Evolutionary conservation across 495 filamentous ascomycete genomes (phyloP).

Genomic region (Usnea hakonensis): DNA sequence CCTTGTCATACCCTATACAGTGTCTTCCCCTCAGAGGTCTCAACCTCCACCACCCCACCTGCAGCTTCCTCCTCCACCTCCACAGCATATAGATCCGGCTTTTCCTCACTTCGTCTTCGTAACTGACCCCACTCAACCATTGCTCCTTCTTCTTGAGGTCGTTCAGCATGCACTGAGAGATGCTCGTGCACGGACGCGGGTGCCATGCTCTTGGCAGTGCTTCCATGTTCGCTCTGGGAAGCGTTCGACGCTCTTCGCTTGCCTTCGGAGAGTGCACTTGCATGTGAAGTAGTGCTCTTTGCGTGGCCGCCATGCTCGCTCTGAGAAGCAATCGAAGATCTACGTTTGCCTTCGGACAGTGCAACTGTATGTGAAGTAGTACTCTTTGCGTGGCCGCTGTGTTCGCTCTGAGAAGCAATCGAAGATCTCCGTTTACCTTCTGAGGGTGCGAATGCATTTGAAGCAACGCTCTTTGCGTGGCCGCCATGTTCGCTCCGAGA

Average conservation of each 20-base stretch:
- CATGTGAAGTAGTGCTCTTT: not conserved
- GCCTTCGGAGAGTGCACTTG: not conserved
- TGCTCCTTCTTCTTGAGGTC: not conserved
- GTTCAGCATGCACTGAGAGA: not conserved
- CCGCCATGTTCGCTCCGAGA: not conserved
- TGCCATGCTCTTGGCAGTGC: not conserved
- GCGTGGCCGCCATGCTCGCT: not conserved
- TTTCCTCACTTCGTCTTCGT: not conserved
- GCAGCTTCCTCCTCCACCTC: conserved; percentile 4
- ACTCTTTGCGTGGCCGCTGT: not conserved
- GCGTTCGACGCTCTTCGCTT: not conserved
- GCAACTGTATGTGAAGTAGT: not conserved
- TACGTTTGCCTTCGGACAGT: not conserved
- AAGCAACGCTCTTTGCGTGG: not conserved
- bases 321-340: not conserved
- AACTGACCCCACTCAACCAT: not conserved
- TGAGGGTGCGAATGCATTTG: not conserved
- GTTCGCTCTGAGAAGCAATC: not conserved
- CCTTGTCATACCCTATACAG: not conserved
- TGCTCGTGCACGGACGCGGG: not conserved
- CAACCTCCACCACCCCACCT: conserved; percentile 4
- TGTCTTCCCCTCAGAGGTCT: not conserved
- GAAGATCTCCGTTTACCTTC: not conserved
- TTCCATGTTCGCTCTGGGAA: not conserved
- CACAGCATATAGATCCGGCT: not conserved